A percentile compares a stretch with the other conserved stretches of the same genome.
Conservation (phyloP, 352 stramenopile species). For the Globisporangium takayamanum region DNA sequence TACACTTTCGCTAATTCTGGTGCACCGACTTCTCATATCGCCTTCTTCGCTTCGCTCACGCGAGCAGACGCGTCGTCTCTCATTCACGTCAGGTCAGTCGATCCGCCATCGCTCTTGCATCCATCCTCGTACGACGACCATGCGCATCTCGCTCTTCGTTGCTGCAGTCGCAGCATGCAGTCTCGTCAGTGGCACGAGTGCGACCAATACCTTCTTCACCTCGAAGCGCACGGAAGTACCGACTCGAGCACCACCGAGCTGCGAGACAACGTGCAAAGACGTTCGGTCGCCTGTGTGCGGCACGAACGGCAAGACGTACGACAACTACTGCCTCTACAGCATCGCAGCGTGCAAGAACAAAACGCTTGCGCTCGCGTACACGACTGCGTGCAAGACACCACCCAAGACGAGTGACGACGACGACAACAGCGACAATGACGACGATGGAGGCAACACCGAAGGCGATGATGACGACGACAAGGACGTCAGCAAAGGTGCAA, state of each 20-base stretch:
- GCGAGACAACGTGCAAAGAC: constrained; percentile 4
- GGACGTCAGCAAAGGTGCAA: background rate
- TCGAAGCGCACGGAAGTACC: background rate
- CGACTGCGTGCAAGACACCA: constrained; percentile 11
- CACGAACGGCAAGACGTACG: constrained; percentile 21
- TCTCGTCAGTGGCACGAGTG: background rate
- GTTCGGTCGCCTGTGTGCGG: constrained; percentile 15
- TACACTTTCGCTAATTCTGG: too few species aligned
- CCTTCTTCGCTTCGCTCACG: too few species aligned
- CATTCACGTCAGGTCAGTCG: too few species aligned
- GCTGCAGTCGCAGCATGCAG: background rate
- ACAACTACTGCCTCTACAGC: constrained; percentile 23
- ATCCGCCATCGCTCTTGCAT: too few species aligned
- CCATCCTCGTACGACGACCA: background rate
- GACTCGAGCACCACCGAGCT: constrained; percentile 1
- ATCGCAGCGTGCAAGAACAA: constrained; percentile 18
- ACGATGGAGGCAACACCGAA: constrained; percentile 2
- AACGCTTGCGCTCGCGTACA: constrained; percentile 24
- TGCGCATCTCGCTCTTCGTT: background rate
- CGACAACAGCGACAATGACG: background rate
- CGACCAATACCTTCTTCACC: background rate
- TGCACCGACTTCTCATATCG: too few species aligned
- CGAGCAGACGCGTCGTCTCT: too few species aligned
- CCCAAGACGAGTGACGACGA: constrained; percentile 4
- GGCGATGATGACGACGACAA: background rate